Base-by-base conservation (phyloP, 2,329 filamentous ascomycete species). In the Coniella lustricola region DNA sequence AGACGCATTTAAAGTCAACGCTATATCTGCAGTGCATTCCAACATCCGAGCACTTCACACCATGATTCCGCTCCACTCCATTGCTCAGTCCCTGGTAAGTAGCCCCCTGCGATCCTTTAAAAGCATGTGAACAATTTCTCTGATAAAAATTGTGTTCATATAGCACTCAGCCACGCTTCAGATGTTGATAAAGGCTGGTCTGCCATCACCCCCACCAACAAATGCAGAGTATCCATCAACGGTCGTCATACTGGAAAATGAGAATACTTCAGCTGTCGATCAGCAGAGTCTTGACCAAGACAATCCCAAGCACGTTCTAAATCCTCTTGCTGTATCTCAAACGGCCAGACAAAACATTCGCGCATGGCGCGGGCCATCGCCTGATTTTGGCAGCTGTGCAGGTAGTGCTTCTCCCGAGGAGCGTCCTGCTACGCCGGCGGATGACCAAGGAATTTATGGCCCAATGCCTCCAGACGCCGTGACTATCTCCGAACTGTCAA, bases 21-120 rank as follows among this genome's bases (percentile, higher is more conserved):
- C 47, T 14, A 32, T 46, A 4, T 22, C 46, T 3, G 45, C 39
- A 12, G 25, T 56, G 5, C 47, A 49, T 4, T 33, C 46, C 4
- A 53, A 53, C 18, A 43, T 54, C 18, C 21, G 25, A 29, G 52
- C 50, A n/a, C 48, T 56, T 10, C 45, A 44, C 32, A 44, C 17
- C 25, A 55, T 55, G 54, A 46, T 43, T 7, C 50, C 53, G 4
- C 29, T 54, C 7, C 45, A 50, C 32, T 34, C 49, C 12, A 41
- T 53, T 5, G 52, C 49, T 2, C 43, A 36, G 25, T 42, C 50
- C 3, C 33, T 54, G 17, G 54, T 56, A 41, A 38, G 41, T 44
- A 18, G 10, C 25, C 25, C 25, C 36, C 17, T 12, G 8, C 20
- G 9, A 2, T 7, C 9, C 12, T 14, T 21, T 13, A 21, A 12